A percentile compares a stretch with the other conserved stretches of the same genome.
phyloP scores from a whole-genome alignment of 75 land plant genomes.

The Cupressus sempervirens region DNA sequence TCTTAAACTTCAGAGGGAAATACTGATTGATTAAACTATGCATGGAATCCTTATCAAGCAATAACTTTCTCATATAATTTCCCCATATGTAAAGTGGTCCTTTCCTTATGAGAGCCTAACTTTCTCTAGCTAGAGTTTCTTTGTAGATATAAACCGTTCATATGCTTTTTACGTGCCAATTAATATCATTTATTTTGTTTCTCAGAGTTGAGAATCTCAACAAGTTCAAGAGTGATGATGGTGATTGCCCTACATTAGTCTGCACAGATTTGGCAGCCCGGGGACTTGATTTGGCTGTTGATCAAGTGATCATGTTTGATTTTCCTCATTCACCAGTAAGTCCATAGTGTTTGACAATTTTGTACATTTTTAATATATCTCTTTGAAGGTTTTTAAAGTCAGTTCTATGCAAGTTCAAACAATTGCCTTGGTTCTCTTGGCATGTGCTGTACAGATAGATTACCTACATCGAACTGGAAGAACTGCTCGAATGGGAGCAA shows the following conservation, averaged over 20 bases:
- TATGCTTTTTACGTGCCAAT: not conserved
- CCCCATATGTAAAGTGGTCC: not conserved
- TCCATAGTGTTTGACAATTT: not conserved
- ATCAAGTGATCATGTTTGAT: constrained; percentile 99
- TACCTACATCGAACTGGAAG: constrained; percentile 98
- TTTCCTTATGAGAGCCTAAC: not conserved
- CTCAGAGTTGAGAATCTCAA: constrained; percentile 87
- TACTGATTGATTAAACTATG: not conserved
- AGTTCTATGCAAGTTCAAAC: not conserved
- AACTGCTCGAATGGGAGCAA: constrained; percentile 99
- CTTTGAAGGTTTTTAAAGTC: not conserved
- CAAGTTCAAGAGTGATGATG: constrained; percentile 81
- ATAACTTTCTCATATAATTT: not conserved
- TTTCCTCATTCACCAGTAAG: constrained; percentile 91
- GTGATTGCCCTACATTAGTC: constrained; percentile 89
- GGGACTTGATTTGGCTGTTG: constrained; percentile 93
- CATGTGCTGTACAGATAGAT: constrained; percentile 62
- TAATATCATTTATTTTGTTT: constrained; percentile 13
- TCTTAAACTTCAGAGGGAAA: not conserved
- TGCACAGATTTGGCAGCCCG: constrained; percentile 99
- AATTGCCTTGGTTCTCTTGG: not conserved
- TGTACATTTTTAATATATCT: not conserved
- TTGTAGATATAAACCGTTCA: not conserved
- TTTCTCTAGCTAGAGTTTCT: no score
- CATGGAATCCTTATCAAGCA: not conserved